phyloP scores from a whole-genome alignment of 345 rosid species.

The Eucalyptus curtisii region DNA sequence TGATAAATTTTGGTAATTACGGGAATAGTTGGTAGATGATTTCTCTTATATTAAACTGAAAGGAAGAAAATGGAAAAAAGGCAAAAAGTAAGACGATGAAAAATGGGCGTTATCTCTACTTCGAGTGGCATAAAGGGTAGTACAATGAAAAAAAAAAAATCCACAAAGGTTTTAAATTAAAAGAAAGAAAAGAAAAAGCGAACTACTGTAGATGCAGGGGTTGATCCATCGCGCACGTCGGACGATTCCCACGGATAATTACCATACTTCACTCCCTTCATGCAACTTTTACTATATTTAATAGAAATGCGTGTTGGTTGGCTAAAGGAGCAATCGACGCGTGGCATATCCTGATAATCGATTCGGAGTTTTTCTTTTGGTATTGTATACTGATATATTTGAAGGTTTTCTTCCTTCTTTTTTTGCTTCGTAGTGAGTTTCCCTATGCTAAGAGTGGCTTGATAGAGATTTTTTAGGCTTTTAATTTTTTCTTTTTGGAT shows the following conservation, averaged over 20 bases:
- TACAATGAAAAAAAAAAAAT: too few species aligned
- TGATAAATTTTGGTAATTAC: too few species aligned
- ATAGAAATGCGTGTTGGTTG: background rate
- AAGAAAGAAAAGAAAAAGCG: background rate
- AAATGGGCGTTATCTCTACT: background rate
- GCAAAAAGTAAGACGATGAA: too few species aligned
- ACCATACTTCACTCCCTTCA: too few species aligned
- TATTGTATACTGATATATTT: background rate
- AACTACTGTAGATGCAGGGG: background rate
- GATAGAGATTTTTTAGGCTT: too few species aligned
- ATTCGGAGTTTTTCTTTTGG: fast-evolving
- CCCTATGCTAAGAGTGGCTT: background rate
- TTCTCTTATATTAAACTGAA: background rate
- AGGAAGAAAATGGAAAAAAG: background rate
- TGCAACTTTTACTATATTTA: too few species aligned
- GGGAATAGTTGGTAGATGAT: too few species aligned
- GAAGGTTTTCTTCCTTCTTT: too few species aligned
- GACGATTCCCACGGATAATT: fast-evolving
- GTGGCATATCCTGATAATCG: fast-evolving
- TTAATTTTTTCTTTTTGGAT: too few species aligned
- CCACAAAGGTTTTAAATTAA: background rate
- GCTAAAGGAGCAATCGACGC: background rate
- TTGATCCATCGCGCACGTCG: background rate
- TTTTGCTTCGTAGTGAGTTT: background rate
- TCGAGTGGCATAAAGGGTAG: background rate